Base-by-base conservation (phyloP, 1,284 basidiomycete genomes). In the Ceratorhiza oryzae-sativae region DNA sequence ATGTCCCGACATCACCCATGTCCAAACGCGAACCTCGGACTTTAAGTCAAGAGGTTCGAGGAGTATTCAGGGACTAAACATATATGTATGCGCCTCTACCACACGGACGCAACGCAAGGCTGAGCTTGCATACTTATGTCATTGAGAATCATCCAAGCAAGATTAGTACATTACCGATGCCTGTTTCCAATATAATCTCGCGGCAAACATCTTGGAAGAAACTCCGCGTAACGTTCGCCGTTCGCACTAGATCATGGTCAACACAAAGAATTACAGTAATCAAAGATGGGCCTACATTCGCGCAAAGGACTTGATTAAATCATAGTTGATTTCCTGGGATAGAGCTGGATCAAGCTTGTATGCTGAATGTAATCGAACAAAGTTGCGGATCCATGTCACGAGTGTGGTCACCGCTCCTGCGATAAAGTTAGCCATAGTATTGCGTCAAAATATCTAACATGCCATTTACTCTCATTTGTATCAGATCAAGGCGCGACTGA, bases 281-380 rank as follows among this genome's bases (percentile, higher is more conserved):
- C 23, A n/a, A 23, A 36, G n/a, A n/a, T n/a, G n/a, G n/a, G n/a
- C 93, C 80, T 78, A 95, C 92, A 98, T 92, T 78, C 93, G 89
- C 79, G 99, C 95, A 18, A 98, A 82, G 3, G 93, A 91, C 65
- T 90, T 86, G 79, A 98, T 86, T 51, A 99, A 85, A 81, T 99
- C 97, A 79, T 95, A 97, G 78, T 96, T 97, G 79, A 99, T 94
- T 81, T 92, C 89, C 78, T 94, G 87, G 59, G 84, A 91, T 27
- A 99, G 92, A 39, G 92, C 90, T 45, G 94, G 97, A 81, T 99
- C 95, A 62, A 88, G 85, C 80, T 93, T 91, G 84, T 99, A 99
- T 25, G 84, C 86, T 3, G 95, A 93, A 80, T 99, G 97, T 0
- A 87, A 84, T n/a, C 88, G 88, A 53, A 99, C 92, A 80, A 97